phyloP scores from a whole-genome alignment of 1,139 yeast genomes.

The Nadsonia starkeyi-henricii region DNA sequence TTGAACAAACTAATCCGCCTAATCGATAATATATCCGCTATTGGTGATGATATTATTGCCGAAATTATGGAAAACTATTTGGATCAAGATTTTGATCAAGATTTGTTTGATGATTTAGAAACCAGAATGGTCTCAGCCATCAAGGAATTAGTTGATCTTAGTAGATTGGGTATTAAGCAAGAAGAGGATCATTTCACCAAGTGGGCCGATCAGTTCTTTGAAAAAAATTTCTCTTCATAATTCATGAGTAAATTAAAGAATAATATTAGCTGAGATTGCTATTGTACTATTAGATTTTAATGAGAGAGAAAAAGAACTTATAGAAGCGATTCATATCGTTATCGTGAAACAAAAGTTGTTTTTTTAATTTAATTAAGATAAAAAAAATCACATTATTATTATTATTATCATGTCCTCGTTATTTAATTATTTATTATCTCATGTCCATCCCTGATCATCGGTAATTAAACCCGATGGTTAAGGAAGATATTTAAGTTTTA shows the following conservation, averaged over 20 bases:
- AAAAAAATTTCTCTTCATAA: background rate
- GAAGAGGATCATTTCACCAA: background rate
- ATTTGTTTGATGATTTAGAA: background rate
- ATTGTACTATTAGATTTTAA: no score
- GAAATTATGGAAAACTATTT: background rate
- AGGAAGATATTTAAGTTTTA: background rate
- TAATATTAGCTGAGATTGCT: no score
- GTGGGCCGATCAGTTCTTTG: background rate
- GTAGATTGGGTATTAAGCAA: background rate
- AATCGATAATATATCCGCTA: background rate
- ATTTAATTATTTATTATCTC: no score
- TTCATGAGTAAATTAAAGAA: no score
- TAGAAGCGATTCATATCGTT: no score
- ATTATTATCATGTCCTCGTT: no score
- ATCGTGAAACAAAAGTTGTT: no score
- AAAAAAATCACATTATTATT: no score
- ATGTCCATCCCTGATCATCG: no score
- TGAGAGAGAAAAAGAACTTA: no score
- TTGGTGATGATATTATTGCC: background rate
- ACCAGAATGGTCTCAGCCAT: background rate
- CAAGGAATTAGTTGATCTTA: background rate
- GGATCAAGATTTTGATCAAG: background rate
- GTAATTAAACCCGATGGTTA: no score
- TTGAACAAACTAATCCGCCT: background rate
- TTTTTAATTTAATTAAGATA: no score